Evolutionary conservation across 2,329 filamentous ascomycete species (phyloP), one percentile per base, ranked within the genome.

Genomic region (Amesomyces nigricolor): DNA sequence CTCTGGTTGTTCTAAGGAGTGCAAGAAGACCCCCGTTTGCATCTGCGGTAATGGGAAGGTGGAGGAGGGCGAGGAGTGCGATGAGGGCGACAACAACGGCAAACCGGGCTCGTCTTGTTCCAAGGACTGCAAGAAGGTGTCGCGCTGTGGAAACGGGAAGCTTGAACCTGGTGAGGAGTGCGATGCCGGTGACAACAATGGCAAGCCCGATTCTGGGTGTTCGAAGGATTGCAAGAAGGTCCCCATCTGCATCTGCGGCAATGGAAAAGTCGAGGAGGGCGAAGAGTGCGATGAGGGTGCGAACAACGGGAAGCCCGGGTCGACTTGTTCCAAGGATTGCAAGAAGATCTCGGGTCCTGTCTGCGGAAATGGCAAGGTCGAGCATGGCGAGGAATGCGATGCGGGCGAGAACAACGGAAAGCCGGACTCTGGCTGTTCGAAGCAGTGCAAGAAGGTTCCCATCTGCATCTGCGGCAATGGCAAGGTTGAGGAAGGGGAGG

Each of bases 351-450:
- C 51, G 8, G 46, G 19, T 11, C 40, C 48, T 32, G 32, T n/a
- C 16, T 48, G 56, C 17, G 56, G 56, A 4, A 49, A 58, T 30
- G 51, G 51, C 6, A 40, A 45, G 11, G 10, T 39, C 2, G 47
- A 58, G 16, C 32, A 19, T 10, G 47, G 39, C 16, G 56, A 58
- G 16, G 22, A 58, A 22, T 58, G 56, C 22, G 56, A 58, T 17
- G 22, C 40, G 4, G 56, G 56, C 3, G 10, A 22, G 11, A n/a
- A 44, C 13, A 58, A 58, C 29, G 56, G 56, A 19, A 35, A 54
- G 39, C 47, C 22, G 2, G 22, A 26, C 16, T 54, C 51, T 2
- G 52, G 56, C 17, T 58, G 56, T 19, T 46, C 45, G 16, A 46
- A 16, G 26, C 32, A 45, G 5, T 56, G 54, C 38, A 56, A 51